These are phyloP conservation scores for Simplicillium aogashimaense DNA, from an alignment of 2,329 filamentous ascomycete genomes.

Conservation along the genomic window DNA sequence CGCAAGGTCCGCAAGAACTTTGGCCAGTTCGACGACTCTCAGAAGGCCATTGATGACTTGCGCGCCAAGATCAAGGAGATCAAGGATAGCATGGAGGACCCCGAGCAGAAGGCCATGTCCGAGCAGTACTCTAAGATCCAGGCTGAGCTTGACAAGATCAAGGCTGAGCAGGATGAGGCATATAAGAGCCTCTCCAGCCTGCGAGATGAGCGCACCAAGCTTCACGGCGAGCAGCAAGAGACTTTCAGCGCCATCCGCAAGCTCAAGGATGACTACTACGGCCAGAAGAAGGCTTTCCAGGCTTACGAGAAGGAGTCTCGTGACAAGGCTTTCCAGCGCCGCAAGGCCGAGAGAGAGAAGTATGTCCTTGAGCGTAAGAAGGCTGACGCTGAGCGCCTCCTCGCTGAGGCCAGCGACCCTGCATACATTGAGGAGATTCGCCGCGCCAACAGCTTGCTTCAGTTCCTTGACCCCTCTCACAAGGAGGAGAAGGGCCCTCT, in stretches of 20 bases:
- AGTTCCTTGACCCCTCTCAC: slow-evolving; percentile 76
- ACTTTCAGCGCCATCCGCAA: slow-evolving; percentile 76
- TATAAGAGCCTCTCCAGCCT: slow-evolving; percentile 82
- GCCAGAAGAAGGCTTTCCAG: slow-evolving; percentile 69
- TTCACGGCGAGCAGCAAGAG: slow-evolving; percentile 77
- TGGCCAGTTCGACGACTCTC: slow-evolving; percentile 68
- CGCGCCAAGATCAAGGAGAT: slow-evolving; percentile 82
- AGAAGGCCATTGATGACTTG: slow-evolving; percentile 83
- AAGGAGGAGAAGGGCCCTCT: slow-evolving; percentile 56
- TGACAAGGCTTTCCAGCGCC: slow-evolving; percentile 65
- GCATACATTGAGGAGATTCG: slow-evolving; percentile 92
- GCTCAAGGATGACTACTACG: slow-evolving; percentile 83
- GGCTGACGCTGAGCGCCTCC: slow-evolving; percentile 64
- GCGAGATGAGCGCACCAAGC: slow-evolving; percentile 74
- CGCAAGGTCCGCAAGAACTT: slow-evolving; percentile 91
- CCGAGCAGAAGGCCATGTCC: slow-evolving; percentile 78
- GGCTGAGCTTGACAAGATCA: slow-evolving; percentile 80
- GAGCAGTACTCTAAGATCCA: slow-evolving; percentile 81
- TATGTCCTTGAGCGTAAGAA: slow-evolving; percentile 63
- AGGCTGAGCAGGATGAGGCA: slow-evolving; percentile 81
- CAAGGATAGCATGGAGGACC: slow-evolving; percentile 82
- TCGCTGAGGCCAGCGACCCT: slow-evolving; percentile 73
- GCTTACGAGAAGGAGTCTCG: slow-evolving; percentile 78
- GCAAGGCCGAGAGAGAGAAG: slow-evolving; percentile 70
- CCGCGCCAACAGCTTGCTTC: slow-evolving; percentile 71